phyloP scores from a whole-genome alignment of 23 red algal species.

The Gracilaria domingensis region DNA sequence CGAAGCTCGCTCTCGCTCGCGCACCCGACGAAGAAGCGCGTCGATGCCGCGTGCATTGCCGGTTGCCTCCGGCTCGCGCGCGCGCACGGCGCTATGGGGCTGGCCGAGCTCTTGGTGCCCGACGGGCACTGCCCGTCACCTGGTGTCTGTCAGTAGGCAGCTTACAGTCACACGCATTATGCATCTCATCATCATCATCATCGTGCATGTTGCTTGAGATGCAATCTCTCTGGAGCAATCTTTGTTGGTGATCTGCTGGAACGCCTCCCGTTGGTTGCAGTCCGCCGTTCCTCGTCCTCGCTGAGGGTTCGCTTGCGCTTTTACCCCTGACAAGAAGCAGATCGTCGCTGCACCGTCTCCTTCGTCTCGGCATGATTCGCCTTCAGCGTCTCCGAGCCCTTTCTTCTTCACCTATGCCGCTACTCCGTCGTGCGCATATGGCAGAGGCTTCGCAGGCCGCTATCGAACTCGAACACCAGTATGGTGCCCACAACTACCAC shows the following conservation, averaged over 20 bases:
- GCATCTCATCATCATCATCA: no score
- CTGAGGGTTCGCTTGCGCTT: no score
- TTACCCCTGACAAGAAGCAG: no score
- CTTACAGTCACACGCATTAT: no score
- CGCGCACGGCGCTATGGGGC: background rate
- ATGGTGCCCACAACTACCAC: slow-evolving; percentile 92
- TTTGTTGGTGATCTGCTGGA: no score
- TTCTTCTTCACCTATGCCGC: background rate
- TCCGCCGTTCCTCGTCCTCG: background rate
- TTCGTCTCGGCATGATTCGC: background rate
- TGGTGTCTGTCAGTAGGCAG: no score
- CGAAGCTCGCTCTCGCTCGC: background rate
- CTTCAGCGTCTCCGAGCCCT: background rate
- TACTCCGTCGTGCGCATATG: background rate
- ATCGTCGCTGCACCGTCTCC: background rate
- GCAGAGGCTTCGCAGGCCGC: background rate
- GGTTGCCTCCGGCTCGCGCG: background rate
- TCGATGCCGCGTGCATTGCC: background rate
- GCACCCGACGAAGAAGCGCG: background rate
- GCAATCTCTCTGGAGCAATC: no score
- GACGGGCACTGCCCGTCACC: no score
- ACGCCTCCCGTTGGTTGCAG: no score
- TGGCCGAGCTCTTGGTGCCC: background rate
- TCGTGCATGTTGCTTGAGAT: no score
- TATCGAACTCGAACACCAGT: slow-evolving; percentile 77